A percentile compares a stretch with the other conserved stretches of the same genome.
These are phyloP conservation scores for Allium cepa DNA, from an alignment of 106 monocot species.

Conservation along the genomic window DNA sequence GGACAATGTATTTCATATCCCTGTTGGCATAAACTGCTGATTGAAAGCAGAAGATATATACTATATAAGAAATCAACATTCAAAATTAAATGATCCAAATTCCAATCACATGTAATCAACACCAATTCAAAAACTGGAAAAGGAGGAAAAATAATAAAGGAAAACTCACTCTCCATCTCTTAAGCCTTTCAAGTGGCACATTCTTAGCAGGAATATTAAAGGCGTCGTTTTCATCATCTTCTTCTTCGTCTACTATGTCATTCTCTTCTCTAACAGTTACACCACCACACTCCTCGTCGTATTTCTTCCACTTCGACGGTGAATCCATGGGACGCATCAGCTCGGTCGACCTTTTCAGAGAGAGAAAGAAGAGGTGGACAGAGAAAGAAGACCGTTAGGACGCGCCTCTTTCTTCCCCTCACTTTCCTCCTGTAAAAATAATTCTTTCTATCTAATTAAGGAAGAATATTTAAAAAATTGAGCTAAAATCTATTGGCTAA, in stretches of 20 bases:
- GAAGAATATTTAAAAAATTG: too few relatives aligned
- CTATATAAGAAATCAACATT: too few relatives aligned
- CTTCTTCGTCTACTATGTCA: constrained; percentile 3
- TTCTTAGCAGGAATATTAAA: constrained; percentile 63
- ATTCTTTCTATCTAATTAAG: not conserved
- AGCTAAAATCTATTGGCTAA: too few relatives aligned
- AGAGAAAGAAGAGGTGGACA: not conserved
- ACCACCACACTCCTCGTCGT: constrained; percentile 7
- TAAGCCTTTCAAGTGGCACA: constrained; percentile 45
- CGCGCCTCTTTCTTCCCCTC: not conserved
- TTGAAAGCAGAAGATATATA: too few relatives aligned
- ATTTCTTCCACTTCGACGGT: constrained; percentile 2
- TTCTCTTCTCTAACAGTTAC: not conserved
- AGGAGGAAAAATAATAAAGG: too few relatives aligned
- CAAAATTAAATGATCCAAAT: too few relatives aligned
- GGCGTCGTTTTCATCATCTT: constrained; percentile 2
- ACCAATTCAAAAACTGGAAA: too few relatives aligned
- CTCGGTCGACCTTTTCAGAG: not conserved
- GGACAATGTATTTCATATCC: too few relatives aligned
- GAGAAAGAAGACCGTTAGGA: not conserved
- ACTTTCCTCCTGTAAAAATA: not conserved
- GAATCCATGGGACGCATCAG: not conserved
- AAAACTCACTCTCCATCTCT: constrained; percentile 56
- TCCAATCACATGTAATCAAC: too few relatives aligned
- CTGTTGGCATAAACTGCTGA: too few relatives aligned